phyloP scores from a whole-genome alignment of 2,329 filamentous ascomycete species.

The Pseudogymnoascus sp. region DNA sequence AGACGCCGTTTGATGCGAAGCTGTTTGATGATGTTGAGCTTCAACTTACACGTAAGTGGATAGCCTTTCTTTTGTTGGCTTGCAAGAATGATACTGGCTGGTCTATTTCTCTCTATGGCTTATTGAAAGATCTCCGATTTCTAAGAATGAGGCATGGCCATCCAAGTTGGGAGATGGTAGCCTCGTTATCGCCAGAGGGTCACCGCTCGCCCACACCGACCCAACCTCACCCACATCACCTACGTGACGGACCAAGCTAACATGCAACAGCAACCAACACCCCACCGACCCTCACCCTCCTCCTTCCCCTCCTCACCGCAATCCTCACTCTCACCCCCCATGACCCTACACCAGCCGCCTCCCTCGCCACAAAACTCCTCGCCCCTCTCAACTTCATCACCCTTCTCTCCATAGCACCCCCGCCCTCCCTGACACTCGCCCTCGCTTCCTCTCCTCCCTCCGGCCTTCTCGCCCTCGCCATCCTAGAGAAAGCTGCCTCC shows the following conservation, averaged over 20 bases:
- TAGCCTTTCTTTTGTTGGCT: not conserved
- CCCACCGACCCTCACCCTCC: slow-evolving; percentile 39
- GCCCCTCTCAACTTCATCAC: slow-evolving; percentile 43
- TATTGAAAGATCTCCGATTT: not conserved
- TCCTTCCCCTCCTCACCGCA: slow-evolving; percentile 45
- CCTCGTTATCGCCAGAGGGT: not conserved
- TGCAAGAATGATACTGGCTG: not conserved
- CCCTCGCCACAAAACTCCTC: slow-evolving; percentile 47
- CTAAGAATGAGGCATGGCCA: not conserved
- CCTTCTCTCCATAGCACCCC: slow-evolving; percentile 42
- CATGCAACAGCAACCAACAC: slow-evolving; percentile 40
- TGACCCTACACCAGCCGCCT: slow-evolving; percentile 43
- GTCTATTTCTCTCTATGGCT: not conserved
- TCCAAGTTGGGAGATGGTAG: not conserved
- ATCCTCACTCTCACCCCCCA: slow-evolving; percentile 43
- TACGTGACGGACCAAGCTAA: not conserved
- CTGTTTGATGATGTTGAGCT: slow-evolving; percentile 52
- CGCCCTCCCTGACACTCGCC: slow-evolving; percentile 42
- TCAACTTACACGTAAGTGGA: slow-evolving; percentile 42
- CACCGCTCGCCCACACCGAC: not conserved
- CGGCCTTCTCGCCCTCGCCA: slow-evolving; percentile 47
- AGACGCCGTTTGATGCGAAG: slow-evolving; percentile 36
- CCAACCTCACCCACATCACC: not conserved
- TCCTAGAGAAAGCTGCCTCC: slow-evolving; percentile 46
- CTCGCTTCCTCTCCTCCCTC: slow-evolving; percentile 46